Base-by-base conservation (phyloP, 148 eudicot genomes). In the Limonium bicolor region DNA sequence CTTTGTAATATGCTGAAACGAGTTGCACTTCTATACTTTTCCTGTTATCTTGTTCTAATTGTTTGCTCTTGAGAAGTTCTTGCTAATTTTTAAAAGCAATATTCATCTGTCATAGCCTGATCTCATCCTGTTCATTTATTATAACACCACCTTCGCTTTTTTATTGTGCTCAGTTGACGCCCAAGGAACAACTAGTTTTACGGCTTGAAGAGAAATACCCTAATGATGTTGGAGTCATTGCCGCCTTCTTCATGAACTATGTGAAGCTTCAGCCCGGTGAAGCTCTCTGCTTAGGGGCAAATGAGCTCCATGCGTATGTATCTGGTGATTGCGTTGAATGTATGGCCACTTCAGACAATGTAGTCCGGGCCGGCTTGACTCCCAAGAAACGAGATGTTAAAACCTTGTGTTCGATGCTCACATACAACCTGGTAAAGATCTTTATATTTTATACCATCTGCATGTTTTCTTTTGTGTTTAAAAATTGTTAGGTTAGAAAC, bases 301-400 rank as follows among this genome's bases (percentile, higher is more conserved):
- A 90, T 54, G 99, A 90, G 72, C 99, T 75, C 15, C 99, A 90
- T 65, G 99, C 99, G 15, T 90, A 90, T 49, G 37, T 90, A 46
- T 57, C 65, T 44, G 99, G 99, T 10, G 94, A 90, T 36, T 90
- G 87, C 46, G 36, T 90, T 0, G 99, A 90, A 51, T 90, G 99
- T 55, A 90, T 90, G 99, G 99, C 99, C 19, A 73, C 95, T 24
- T 90, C 99, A n/a, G 99, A 90, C 64, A 90, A 90, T 53, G 93
- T 90, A 20, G 82, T 90, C 31, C 93, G 99, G 15, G 99, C 99
- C 39, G 99, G 99, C 53, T 72, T 90, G 38, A 90, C 99, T 22
- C 84, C 93, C 26, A 90, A 90, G 68, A 41, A 64, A 42, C 63
- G 77, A 41, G 99, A 90, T 67, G 88, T 78, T 14, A 47, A 55